phyloP scores from a whole-genome alignment of 2,329 filamentous ascomycete genomes.

The Penicillium sp. region DNA sequence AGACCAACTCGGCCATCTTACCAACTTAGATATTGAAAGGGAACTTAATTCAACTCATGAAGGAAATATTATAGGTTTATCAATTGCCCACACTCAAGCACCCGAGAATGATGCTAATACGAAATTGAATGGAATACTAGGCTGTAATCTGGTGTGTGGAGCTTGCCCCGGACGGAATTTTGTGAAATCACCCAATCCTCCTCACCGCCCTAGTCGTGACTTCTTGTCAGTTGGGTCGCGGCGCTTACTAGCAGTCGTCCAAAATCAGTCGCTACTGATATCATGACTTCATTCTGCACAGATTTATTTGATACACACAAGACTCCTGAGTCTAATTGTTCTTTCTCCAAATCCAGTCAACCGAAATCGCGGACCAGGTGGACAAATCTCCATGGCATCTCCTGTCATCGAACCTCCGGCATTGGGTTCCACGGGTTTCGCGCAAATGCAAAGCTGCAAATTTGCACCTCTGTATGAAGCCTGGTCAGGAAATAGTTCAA shows the following conservation, averaged over 20 bases:
- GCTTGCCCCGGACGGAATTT: no score
- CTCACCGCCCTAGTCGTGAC: no score
- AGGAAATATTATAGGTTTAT: no score
- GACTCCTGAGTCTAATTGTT: background rate
- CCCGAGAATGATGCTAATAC: no score
- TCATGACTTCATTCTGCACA: background rate
- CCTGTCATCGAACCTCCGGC: background rate
- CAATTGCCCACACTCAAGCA: no score
- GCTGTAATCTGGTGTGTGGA: no score
- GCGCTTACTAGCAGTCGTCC: background rate
- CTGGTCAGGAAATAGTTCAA: background rate
- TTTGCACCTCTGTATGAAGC: background rate
- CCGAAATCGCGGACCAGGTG: background rate
- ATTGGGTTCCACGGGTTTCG: background rate
- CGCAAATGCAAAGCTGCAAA: background rate
- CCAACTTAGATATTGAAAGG: constrained; percentile 5
- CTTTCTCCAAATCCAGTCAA: background rate
- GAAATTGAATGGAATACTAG: no score
- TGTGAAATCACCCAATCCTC: no score
- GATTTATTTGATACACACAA: background rate
- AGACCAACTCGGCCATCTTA: constrained; percentile 41
- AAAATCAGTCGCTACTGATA: background rate
- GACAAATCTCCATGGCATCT: background rate
- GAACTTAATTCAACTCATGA: no score
- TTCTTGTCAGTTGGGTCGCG: background rate